These are phyloP conservation scores for Flaveria trinervia DNA, from an alignment of 129 eudicot species.

Conservation along the genomic window DNA sequence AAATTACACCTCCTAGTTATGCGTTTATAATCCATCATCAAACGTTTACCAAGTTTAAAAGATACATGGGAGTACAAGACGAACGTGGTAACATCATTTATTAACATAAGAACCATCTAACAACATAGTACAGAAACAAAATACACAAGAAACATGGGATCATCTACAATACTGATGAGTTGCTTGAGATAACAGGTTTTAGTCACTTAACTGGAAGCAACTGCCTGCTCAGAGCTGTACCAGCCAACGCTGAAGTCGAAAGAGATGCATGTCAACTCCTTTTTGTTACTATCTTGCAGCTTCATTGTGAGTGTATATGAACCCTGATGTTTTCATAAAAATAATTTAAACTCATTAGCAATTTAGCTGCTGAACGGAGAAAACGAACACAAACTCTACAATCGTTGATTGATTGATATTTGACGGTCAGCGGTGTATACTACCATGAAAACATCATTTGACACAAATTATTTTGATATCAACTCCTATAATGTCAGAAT, in stretches of 20 bases:
- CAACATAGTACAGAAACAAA: conserved; percentile 25
- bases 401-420: neutral
- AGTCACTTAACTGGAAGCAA: conserved; percentile 45
- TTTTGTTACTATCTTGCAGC: conserved; percentile 41
- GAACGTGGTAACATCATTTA: conserved; percentile 12
- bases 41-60: conserved; percentile 9
- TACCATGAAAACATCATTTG: neutral
- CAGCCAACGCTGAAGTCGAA: conserved; percentile 62
- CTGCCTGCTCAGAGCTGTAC: conserved; percentile 27
- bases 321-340: conserved; percentile 39
- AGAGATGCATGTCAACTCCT: conserved; percentile 60
- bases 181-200: conserved; percentile 10
- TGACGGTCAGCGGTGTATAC: neutral
- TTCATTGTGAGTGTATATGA: conserved; percentile 61
- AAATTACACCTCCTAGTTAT: no score
- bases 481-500: neutral
- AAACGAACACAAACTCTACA: neutral
- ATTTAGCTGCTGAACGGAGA: neutral
- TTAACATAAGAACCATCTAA: conserved; percentile 24
- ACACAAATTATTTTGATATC: neutral
- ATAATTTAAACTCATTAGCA: neutral
- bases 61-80: neutral
- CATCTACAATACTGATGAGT: conserved; percentile 4
- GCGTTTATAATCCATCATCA: neutral
- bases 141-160: conserved; percentile 12